Evolutionary conservation across 768 basidiomycete species (phyloP).

Genomic region (Suillus lakei): DNA sequence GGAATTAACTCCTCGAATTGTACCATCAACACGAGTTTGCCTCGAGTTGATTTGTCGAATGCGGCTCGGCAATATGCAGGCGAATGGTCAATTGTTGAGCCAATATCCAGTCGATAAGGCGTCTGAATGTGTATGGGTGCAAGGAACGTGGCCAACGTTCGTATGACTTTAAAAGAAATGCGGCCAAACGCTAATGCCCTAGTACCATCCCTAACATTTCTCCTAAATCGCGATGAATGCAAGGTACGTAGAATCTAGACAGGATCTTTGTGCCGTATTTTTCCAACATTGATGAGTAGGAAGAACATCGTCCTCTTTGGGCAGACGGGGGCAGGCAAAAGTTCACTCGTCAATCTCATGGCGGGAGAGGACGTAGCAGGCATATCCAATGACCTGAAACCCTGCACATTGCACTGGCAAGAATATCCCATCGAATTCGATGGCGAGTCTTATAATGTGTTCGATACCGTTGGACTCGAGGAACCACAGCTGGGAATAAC

Average conservation of each 20-base stretch:
- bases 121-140: background rate
- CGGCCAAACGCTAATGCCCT: background rate
- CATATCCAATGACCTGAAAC: constrained; percentile 33
- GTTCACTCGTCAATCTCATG: constrained; percentile 37
- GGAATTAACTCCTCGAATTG: background rate
- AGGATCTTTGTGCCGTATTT: background rate
- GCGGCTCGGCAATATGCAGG: background rate
- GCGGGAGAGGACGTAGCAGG: constrained; percentile 24
- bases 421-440: constrained; percentile 32
- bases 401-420: constrained; percentile 41
- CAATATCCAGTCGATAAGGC: background rate
- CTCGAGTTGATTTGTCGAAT: background rate
- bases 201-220: background rate
- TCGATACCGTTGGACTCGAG: constrained; percentile 41
- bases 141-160: background rate
- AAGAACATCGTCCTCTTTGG: constrained; percentile 48
- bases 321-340: constrained; percentile 42
- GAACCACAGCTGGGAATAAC: constrained; percentile 32
- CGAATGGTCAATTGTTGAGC: background rate
- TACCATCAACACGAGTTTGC: background rate
- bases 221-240: background rate
- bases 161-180: background rate
- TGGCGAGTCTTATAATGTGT: constrained; percentile 26
- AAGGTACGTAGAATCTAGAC: background rate
- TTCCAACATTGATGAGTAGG: background rate